phyloP scores from a whole-genome alignment of 257 asterid genomes.

The Jaltomata sinuosa region DNA sequence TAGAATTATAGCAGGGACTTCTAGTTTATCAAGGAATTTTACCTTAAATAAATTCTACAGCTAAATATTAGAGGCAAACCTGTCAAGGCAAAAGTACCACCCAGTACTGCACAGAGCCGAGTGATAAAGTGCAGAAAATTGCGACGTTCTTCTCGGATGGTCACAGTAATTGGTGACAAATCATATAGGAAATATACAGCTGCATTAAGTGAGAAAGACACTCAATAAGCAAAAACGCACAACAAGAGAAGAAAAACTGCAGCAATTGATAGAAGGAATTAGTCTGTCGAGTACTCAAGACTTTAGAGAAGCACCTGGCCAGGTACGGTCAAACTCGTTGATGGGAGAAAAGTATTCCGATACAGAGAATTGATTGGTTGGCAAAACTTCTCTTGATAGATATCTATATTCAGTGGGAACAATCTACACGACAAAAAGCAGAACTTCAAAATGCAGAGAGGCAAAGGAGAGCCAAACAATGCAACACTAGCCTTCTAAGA shows the following conservation, averaged over 20 bases:
- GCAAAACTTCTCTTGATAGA: conserved; percentile 71
- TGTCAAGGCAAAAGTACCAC: conserved; percentile 97
- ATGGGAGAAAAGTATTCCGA: conserved; percentile 91
- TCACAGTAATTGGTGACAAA: conserved; percentile 94
- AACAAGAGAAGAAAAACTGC: neutral
- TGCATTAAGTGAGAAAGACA: conserved; percentile 17
- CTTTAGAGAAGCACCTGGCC: conserved; percentile 69
- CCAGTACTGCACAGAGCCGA: conserved; percentile 94
- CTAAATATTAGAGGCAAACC: conserved; percentile 32
- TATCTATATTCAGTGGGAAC: conserved; percentile 94
- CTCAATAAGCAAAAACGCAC: neutral
- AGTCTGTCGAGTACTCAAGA: neutral
- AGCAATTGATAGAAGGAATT: neutral
- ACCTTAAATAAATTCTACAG: neutral
- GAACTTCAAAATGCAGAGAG: neutral
- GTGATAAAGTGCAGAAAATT: conserved; percentile 97
- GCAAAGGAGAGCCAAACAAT: neutral
- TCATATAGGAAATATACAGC: conserved; percentile 96
- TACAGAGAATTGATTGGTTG: conserved; percentile 95
- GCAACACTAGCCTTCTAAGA: neutral
- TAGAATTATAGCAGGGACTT: neutral
- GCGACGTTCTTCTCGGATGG: conserved; percentile 94
- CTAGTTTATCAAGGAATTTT: neutral
- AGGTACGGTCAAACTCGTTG: conserved; percentile 51
- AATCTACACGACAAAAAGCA: conserved; percentile 40